Percentiles rank a stretch among this genome's conserved stretches.
phyloP scores from a whole-genome alignment of 441 rosid genomes.

The Hura crepitans region DNA sequence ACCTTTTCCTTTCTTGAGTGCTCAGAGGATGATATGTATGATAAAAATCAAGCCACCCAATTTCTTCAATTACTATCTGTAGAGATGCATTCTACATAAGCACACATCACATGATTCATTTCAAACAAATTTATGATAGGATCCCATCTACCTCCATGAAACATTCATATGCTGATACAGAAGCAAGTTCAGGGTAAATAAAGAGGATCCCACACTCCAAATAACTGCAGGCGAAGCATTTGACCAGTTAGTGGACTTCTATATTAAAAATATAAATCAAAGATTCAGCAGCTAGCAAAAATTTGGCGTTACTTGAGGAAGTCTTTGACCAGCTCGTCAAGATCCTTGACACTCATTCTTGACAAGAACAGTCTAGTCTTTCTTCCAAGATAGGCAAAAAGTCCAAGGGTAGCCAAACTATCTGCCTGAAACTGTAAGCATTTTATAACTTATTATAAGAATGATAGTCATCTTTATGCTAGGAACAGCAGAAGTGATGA shows the following conservation, averaged over 20 bases:
- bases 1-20: slow-evolving; percentile 44
- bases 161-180: slow-evolving; percentile 45
- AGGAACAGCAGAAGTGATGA: neutral
- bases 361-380: slow-evolving; percentile 47
- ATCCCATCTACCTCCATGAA: slow-evolving; percentile 56
- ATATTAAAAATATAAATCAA: slow-evolving; percentile 8
- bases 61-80: slow-evolving; percentile 60
- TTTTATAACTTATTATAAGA: neutral
- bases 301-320: slow-evolving; percentile 45
- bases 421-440: slow-evolving; percentile 46
- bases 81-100: slow-evolving; percentile 17
- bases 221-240: slow-evolving; percentile 41
- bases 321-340: slow-evolving; percentile 54
- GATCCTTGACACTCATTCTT: slow-evolving; percentile 46
- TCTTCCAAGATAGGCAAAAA: slow-evolving; percentile 66
- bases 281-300: slow-evolving; percentile 10
- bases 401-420: slow-evolving; percentile 59
- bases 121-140: slow-evolving; percentile 15
- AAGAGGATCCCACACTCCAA: slow-evolving; percentile 68
- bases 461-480: neutral
- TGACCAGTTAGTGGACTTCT: slow-evolving; percentile 3
- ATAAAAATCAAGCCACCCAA: slow-evolving; percentile 70
- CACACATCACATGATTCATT: slow-evolving; percentile 14
- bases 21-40: slow-evolving; percentile 25
- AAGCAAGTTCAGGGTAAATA: slow-evolving; percentile 51